Percentiles rank a stretch among this genome's conserved stretches.
These are phyloP conservation scores for Trametes maxima DNA, from an alignment of 768 basidiomycete species.

Conservation along the genomic window DNA sequence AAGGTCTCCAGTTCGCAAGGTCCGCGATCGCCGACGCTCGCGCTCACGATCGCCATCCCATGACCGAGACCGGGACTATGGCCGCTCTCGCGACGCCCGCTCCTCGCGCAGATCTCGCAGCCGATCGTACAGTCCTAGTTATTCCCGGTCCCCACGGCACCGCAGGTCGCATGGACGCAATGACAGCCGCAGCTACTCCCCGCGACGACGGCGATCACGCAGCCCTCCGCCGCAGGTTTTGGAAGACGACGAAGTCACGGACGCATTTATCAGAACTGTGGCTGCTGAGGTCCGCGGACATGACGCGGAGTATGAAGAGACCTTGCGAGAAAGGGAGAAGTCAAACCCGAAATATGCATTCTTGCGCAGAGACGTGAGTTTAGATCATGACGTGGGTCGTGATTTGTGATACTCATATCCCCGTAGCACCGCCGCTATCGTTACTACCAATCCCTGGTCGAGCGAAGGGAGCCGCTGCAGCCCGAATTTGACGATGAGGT, in stretches of 20 bases:
- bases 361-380: slow-evolving; percentile 56
- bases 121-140: slow-evolving; percentile 38
- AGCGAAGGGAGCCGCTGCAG: slow-evolving; percentile 53
- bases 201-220: slow-evolving; percentile 40
- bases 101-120: slow-evolving; percentile 40
- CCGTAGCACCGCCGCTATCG: slow-evolving; percentile 69
- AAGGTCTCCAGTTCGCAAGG: slow-evolving; percentile 35
- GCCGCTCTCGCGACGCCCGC: slow-evolving; percentile 37
- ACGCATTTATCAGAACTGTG: slow-evolving; percentile 85
- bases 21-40: slow-evolving; percentile 42
- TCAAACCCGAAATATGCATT: slow-evolving; percentile 85
- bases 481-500: slow-evolving; percentile 86
- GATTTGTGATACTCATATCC: neutral
- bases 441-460: slow-evolving; percentile 69
- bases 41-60: slow-evolving; percentile 46
- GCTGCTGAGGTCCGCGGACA: slow-evolving; percentile 84
- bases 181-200: slow-evolving; percentile 49
- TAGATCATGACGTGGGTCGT: neutral
- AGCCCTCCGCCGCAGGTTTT: slow-evolving; percentile 37
- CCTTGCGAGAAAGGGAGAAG: slow-evolving; percentile 73
- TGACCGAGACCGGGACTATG: slow-evolving; percentile 38
- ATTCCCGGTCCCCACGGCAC: slow-evolving; percentile 25
- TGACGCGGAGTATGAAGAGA: slow-evolving; percentile 74
- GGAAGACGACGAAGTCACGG: slow-evolving; percentile 73
- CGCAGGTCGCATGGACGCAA: slow-evolving; percentile 47